Conservation (phyloP, 345 rosid species). For the Brassica cretica region DNA sequence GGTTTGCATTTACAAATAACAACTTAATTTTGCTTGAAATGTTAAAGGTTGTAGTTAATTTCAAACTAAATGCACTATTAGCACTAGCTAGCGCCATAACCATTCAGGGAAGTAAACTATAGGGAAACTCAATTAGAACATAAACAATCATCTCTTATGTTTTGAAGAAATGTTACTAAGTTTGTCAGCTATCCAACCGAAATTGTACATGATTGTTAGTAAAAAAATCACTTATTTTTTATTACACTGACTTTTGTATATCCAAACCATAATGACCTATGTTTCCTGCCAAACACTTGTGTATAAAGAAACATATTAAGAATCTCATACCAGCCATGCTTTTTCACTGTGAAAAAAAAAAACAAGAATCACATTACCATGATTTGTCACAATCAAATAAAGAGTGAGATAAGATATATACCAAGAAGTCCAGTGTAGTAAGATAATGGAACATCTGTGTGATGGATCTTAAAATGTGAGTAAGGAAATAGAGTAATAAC, state of each 20-base stretch:
- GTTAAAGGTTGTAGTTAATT: background rate
- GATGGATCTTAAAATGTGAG: slow-evolving; percentile 46
- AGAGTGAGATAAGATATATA: slow-evolving; percentile 18
- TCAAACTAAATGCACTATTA: background rate
- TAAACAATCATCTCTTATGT: background rate
- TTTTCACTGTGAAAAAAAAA: background rate
- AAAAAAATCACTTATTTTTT: background rate
- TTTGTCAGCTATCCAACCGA: background rate
- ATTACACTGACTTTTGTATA: background rate
- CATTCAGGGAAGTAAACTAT: background rate
- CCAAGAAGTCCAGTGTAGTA: slow-evolving; percentile 64
- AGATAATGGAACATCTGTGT: slow-evolving; percentile 61
- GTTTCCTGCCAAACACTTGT: background rate
- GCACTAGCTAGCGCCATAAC: background rate
- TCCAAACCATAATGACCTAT: background rate
- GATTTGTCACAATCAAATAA: background rate
- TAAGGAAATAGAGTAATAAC: slow-evolving; percentile 30
- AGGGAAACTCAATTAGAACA: background rate
- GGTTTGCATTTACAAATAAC: background rate
- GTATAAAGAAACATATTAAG: background rate
- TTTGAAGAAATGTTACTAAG: background rate
- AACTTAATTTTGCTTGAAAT: background rate
- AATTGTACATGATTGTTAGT: background rate
- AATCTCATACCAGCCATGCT: background rate
- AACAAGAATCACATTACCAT: background rate